Base-by-base conservation (phyloP, 2,329 filamentous ascomycete species). In the Rhynchosporium agropyri region DNA sequence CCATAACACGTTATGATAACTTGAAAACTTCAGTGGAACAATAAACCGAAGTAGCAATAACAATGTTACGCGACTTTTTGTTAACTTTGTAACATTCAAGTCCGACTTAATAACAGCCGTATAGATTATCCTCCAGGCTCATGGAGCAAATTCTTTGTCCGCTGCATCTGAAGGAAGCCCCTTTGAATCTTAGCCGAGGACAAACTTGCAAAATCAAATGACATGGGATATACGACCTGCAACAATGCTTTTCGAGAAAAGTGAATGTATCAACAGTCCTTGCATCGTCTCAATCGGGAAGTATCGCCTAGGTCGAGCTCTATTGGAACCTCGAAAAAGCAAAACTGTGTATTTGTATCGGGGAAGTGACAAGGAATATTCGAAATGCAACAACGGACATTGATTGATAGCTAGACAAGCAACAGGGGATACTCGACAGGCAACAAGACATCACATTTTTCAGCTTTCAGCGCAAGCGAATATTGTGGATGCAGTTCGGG, bases 291-390 rank as follows among this genome's bases (percentile, higher is more conserved):
- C 42, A 36, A 61, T 61, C 42, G 15, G 58, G 58, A 54, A 40
- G 40, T 15, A 7, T 43, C 26, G 36, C 20, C 51, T 55, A 43
- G 51, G 33, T 61, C 40, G 38, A 55, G 49, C 50, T 46, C 50
- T 48, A 53, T 61, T 33, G 54, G 48, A 62, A 58, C 48, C 54
- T 55, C 60, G 40, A 62, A 58, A 40, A 62, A 40, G 55, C 40
- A 62, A 48, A 62, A 40, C 45, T 42, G 20, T 20, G 20, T 20
- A 20, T 20, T 20, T 20, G 20, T 20, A 20, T 20, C 20, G 20
- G 20, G 20, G 20, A 20, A 20, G 20, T 20, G 20, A 20, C 20
- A 20, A 20, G 20, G 20, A 20, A 20, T 20, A 20, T 20, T 20
- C 20, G 20, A 20, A 20, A 20, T 20, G 20, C 20, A 20, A 20